These are phyloP conservation scores for Kickxella alabastrina DNA, from an alignment of 192 early-diverging fungal genomes.

Conservation along the genomic window DNA sequence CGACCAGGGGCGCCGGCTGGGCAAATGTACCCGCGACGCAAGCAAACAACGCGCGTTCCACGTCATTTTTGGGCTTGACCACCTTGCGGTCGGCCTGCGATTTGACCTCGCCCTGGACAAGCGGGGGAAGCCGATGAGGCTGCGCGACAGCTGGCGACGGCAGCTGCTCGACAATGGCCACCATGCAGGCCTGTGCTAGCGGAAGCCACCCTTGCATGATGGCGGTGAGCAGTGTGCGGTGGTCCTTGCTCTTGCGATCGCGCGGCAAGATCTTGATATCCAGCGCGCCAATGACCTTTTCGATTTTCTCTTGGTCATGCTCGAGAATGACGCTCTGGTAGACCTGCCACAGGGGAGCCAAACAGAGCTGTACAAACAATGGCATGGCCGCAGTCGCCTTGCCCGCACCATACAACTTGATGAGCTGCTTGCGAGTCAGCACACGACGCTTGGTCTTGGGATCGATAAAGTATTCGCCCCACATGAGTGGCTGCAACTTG, in stretches of 20 bases:
- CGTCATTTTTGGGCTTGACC: slow-evolving; percentile 50
- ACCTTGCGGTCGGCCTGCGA: slow-evolving; percentile 24
- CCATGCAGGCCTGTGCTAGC: slow-evolving; percentile 79
- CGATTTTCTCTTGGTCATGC: slow-evolving; percentile 75
- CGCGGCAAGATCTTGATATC: slow-evolving; percentile 86
- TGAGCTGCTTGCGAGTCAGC: slow-evolving; percentile 78
- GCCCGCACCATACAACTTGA: slow-evolving; percentile 59
- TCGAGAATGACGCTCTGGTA: slow-evolving; percentile 75
- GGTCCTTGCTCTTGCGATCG: slow-evolving; percentile 85
- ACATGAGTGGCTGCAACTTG: slow-evolving; percentile 76
- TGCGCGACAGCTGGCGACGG: slow-evolving; percentile 86
- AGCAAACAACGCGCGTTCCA: slow-evolving; percentile 70
- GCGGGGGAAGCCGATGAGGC: slow-evolving; percentile 67
- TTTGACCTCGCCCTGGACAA: slow-evolving; percentile 56
- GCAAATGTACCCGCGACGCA: slow-evolving; percentile 58
- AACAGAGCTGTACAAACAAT: slow-evolving; percentile 93
- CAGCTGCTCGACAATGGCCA: slow-evolving; percentile 82
- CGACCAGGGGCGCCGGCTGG: slow-evolving; percentile 65
- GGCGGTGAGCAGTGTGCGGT: slow-evolving; percentile 63
- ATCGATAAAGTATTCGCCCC: slow-evolving; percentile 98
- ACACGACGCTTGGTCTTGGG: slow-evolving; percentile 87
- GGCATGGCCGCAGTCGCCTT: slow-evolving; percentile 52
- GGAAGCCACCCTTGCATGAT: slow-evolving; percentile 97
- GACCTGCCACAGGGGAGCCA: slow-evolving; percentile 93
- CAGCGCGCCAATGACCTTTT: slow-evolving; percentile 88